Percentiles rank a stretch among this genome's conserved stretches.
Evolutionary conservation across 306 rosid species (phyloP).

Genomic region (Sindora glabra): DNA sequence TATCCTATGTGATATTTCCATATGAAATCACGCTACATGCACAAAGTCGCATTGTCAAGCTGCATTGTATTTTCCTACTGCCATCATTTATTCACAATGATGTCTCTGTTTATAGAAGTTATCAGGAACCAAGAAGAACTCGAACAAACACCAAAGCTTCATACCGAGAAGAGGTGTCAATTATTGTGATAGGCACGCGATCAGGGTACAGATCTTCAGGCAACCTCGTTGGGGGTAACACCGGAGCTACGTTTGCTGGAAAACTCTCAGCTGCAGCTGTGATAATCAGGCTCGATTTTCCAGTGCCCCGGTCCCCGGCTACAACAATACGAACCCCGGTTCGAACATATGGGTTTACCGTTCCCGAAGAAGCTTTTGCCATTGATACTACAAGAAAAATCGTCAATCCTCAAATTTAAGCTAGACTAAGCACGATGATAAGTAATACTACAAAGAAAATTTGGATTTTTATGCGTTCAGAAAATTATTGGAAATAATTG

Average conservation of each 20-base stretch:
- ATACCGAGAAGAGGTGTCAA: slow-evolving; percentile 92
- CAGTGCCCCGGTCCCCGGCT: slow-evolving; percentile 81
- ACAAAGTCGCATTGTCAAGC: too few relatives aligned
- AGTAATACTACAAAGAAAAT: too few relatives aligned
- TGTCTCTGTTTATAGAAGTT: too few relatives aligned
- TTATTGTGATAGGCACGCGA: slow-evolving; percentile 77
- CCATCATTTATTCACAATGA: too few relatives aligned
- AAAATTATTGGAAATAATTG: too few relatives aligned
- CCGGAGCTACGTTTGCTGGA: slow-evolving; percentile 68
- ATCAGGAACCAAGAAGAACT: too few relatives aligned
- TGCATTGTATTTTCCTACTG: too few relatives aligned
- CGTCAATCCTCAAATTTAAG: background rate
- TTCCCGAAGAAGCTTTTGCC: slow-evolving; percentile 60
- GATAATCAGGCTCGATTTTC: slow-evolving; percentile 87
- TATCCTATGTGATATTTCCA: too few relatives aligned
- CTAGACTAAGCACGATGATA: background rate
- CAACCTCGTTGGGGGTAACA: slow-evolving; percentile 79
- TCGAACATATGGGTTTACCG: slow-evolving; percentile 39
- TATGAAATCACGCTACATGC: too few relatives aligned
- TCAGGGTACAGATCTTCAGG: slow-evolving; percentile 90
- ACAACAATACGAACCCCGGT: slow-evolving; percentile 45
- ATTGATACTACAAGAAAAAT: slow-evolving; percentile 14
- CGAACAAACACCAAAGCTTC: too few relatives aligned
- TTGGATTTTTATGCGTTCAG: too few relatives aligned
- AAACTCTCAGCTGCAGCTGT: slow-evolving; percentile 80